Evolutionary conservation across 768 basidiomycete genomes (phyloP), one percentile per base, ranked within the genome.

Genomic region (Boletus huronensis): DNA sequence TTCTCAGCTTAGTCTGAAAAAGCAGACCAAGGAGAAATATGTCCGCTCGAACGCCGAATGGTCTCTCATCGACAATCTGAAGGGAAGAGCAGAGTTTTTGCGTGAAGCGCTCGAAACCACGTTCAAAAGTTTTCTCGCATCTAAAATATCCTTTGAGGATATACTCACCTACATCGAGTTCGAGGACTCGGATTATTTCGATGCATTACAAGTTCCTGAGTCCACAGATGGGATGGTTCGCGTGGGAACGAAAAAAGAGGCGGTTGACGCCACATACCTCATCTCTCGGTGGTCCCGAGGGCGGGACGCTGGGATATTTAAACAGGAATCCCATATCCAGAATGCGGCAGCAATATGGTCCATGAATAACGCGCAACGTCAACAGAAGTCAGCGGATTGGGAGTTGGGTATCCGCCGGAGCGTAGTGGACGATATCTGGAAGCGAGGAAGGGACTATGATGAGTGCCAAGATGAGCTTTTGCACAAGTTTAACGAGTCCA

Each of bases 111-210:
- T 83, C 10, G 50, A 72, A 13, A 47, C 8, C 0, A 49, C 59
- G 0, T 81, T 76, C 58, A 28, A 59, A 5, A 14, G 48, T 23
- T 75, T 73, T 55, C 53, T 58, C 26, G 32, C 57, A 0, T 64
- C 61, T 5, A 56, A 61, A 3, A 45, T 72, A 23, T 26, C 50
- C 5, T 39, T 52, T 10, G 36, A 57, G 6, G 72, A 76, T 42
- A 58, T 83, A 6, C 59, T 83, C 40, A 66, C 63, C 6, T 68
- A 79, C 58, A 64, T 85, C 10, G 81, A 86, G 59, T 84, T 83
- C 45, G 76, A 81, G 28, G 74, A 80, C 8, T 51, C 67, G 1
- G 70, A 71, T 3, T 84, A 67, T 63, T 79, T 66, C 43, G 65
- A 70, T n/a, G 76, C 83, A 28, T 75, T 84, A 68, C 54, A 34